Evolutionary conservation across 768 basidiomycete species (phyloP).

Genomic region (Leucocoprinus birnbaumii): DNA sequence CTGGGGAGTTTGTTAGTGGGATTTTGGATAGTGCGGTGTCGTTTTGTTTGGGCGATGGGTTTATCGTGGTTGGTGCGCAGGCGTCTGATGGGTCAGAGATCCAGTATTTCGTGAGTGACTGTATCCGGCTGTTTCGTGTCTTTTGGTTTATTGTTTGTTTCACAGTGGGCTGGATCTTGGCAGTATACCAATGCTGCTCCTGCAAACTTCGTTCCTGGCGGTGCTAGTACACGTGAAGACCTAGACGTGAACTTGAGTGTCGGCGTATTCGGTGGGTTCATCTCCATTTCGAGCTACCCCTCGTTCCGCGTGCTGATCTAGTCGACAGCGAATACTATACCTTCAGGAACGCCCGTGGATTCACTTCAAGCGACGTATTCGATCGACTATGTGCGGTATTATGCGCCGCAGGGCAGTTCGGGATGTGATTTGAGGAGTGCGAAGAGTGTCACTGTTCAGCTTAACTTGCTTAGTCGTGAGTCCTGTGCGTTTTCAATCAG

Average conservation of each 20-base stretch:
- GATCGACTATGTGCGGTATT: constrained; percentile 8
- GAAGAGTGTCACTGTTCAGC: neutral
- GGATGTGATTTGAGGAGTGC: constrained; percentile 1
- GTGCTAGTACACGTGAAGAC: neutral
- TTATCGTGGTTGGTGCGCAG: constrained; percentile 17
- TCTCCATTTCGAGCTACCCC: neutral
- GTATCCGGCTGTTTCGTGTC: neutral
- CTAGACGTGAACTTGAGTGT: constrained; percentile 1
- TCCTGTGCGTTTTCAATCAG: neutral
- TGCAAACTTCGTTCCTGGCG: neutral
- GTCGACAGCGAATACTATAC: neutral
- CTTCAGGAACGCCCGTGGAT: neutral
- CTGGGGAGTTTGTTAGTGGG: constrained; percentile 10
- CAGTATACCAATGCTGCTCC: neutral
- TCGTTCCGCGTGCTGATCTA: neutral
- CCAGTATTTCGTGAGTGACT: neutral
- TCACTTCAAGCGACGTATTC: neutral
- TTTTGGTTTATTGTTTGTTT: neutral
- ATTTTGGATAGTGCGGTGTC: constrained; percentile 12
- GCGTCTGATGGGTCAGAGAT: neutral
- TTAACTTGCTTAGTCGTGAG: constrained; percentile 8
- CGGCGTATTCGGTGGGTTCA: constrained; percentile 1
- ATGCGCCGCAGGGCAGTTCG: neutral
- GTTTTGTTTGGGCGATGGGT: constrained; percentile 19
- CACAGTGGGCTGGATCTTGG: constrained; percentile 12